phyloP scores from a whole-genome alignment of 176 grass and related monocot genomes.

The Melocanna baccifera region DNA sequence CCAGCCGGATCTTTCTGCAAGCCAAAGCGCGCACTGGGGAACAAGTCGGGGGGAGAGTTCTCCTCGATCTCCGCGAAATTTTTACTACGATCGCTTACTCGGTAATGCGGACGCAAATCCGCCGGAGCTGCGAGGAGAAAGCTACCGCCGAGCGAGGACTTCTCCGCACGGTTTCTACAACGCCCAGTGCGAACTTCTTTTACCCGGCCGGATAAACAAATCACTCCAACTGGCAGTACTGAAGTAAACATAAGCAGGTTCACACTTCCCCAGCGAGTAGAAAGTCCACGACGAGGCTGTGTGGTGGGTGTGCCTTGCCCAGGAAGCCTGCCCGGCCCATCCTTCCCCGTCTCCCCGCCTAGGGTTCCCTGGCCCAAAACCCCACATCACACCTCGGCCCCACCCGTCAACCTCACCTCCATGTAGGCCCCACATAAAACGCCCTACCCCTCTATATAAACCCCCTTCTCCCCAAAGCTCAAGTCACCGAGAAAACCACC shows the following conservation, averaged over 20 bases:
- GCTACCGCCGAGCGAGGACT: neutral
- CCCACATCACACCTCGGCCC: neutral
- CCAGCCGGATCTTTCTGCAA: constrained; percentile 32
- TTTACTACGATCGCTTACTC: neutral
- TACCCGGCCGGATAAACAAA: neutral
- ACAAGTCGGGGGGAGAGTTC: neutral
- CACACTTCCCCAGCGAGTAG: constrained; percentile 4
- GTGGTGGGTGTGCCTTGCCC: constrained; percentile 6
- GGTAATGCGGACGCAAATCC: constrained; percentile 12
- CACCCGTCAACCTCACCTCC: neutral
- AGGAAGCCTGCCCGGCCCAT: constrained; percentile 36
- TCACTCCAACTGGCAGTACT: too few species aligned
- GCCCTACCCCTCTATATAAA: constrained; percentile 35
- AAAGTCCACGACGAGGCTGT: constrained; percentile 29
- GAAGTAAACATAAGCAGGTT: neutral
- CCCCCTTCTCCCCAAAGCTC: neutral
- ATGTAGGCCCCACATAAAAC: neutral
- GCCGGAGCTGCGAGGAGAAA: too few species aligned
- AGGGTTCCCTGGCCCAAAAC: constrained; percentile 27
- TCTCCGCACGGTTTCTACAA: neutral
- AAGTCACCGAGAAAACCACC: neutral
- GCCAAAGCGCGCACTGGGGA: constrained; percentile 10
- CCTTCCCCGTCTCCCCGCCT: neutral
- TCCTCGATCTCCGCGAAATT: neutral
- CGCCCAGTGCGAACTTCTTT: neutral